Conservation (phyloP, 2,329 filamentous ascomycete genomes). For the Cladorrhinum sp. region DNA sequence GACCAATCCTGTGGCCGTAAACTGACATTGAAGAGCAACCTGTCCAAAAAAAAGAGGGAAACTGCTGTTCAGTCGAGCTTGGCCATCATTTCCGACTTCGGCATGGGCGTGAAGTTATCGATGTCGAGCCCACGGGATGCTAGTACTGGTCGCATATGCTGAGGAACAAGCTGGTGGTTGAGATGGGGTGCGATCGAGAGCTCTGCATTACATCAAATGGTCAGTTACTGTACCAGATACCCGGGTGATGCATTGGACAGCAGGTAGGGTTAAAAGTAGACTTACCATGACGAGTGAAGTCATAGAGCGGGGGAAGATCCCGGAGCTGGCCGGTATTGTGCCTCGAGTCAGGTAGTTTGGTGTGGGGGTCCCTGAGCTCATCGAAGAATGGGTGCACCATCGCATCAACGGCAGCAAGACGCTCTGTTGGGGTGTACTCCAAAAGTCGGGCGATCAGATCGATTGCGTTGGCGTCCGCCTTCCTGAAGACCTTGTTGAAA, state of each 20-base stretch:
- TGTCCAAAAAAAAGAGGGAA: slow-evolving; percentile 2
- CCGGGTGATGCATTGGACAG: not conserved
- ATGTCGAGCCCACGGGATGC: slow-evolving; percentile 81
- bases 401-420: slow-evolving; percentile 87
- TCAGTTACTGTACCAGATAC: slow-evolving; percentile 22
- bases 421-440: slow-evolving; percentile 96
- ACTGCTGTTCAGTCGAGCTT: slow-evolving; percentile 74
- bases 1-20: slow-evolving; percentile 20
- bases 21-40: slow-evolving; percentile 15
- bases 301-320: slow-evolving; percentile 84
- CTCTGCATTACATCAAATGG: slow-evolving; percentile 54
- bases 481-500: slow-evolving; percentile 98
- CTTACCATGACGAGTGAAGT: slow-evolving; percentile 92
- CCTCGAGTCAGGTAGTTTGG: slow-evolving; percentile 88
- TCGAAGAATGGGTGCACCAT: slow-evolving; percentile 99
- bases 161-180: slow-evolving; percentile 83
- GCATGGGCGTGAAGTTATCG: slow-evolving; percentile 86
- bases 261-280: not conserved
- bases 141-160: slow-evolving; percentile 73
- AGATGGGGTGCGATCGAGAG: slow-evolving; percentile 89
- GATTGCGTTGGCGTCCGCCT: slow-evolving; percentile 88
- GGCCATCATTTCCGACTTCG: slow-evolving; percentile 96
- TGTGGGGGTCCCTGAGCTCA: slow-evolving; percentile 87
- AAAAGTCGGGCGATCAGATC: slow-evolving; percentile 90
- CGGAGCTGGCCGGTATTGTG: slow-evolving; percentile 76